These are phyloP conservation scores for Gossypium trilobum DNA, from an alignment of 441 rosid genomes.

Conservation along the genomic window DNA sequence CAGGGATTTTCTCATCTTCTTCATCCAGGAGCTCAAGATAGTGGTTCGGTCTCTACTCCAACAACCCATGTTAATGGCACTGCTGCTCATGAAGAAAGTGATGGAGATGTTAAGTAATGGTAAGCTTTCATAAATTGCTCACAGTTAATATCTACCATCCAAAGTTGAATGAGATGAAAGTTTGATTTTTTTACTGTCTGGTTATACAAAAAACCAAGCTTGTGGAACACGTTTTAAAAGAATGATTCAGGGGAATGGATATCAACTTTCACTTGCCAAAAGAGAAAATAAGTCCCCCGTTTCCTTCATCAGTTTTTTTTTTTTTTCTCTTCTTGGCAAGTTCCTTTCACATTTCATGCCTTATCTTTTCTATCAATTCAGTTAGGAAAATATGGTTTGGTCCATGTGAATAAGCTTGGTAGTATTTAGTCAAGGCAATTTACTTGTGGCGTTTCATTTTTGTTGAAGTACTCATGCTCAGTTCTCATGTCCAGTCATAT, in stretches of 20 bases:
- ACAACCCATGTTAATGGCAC: slow-evolving; percentile 29
- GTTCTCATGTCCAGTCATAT: too few relatives aligned
- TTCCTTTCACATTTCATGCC: not conserved
- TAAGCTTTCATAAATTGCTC: slow-evolving; percentile 22
- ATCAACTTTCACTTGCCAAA: not conserved
- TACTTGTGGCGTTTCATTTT: too few relatives aligned
- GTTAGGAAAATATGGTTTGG: not conserved
- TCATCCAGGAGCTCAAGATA: slow-evolving; percentile 46
- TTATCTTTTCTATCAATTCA: not conserved
- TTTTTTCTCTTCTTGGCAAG: not conserved
- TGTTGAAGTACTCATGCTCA: too few relatives aligned
- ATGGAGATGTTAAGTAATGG: slow-evolving; percentile 35
- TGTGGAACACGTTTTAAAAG: not conserved
- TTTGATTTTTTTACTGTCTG: not conserved
- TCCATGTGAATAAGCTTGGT: not conserved
- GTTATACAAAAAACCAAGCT: slow-evolving; percentile 10
- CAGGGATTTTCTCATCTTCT: slow-evolving; percentile 70
- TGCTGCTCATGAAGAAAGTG: slow-evolving; percentile 23
- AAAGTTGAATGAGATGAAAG: not conserved
- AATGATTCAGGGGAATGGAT: not conserved
- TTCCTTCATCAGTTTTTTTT: not conserved
- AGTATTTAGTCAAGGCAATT: not conserved
- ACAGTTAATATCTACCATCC: not conserved
- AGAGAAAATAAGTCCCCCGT: not conserved
- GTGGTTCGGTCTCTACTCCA: slow-evolving; percentile 21